Percentiles rank a stretch among this genome's conserved stretches.
Evolutionary conservation across 352 stramenopile genomes (phyloP).

Genomic region (Aphanomyces invadans): DNA sequence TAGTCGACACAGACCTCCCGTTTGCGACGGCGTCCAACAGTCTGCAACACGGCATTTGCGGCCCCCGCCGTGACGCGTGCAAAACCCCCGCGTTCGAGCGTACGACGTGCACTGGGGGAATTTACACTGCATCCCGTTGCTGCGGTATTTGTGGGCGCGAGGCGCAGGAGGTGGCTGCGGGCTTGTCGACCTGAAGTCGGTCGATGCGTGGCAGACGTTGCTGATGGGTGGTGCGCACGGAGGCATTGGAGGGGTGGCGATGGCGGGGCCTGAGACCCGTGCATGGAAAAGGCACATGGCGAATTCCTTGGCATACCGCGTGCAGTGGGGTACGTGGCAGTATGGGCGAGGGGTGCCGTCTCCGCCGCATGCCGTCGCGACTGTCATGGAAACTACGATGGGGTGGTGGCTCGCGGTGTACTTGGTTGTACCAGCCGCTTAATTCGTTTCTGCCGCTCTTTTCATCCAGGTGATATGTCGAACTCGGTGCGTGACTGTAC

Average conservation of each 20-base stretch:
- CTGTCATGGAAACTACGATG: no score
- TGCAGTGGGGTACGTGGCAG: neutral
- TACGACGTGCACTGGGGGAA: slow-evolving; percentile 15
- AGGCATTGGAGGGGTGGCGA: no score
- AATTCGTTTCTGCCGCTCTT: no score
- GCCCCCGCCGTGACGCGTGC: slow-evolving; percentile 19
- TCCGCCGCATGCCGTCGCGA: no score
- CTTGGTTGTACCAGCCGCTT: no score
- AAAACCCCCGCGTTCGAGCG: slow-evolving; percentile 16
- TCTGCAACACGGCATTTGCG: slow-evolving; percentile 38
- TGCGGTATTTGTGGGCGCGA: neutral
- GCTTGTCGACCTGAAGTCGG: no score
- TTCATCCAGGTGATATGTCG: neutral
- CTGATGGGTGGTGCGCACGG: no score
- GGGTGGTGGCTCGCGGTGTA: no score
- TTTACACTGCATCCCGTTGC: neutral
- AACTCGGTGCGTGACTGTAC: no score
- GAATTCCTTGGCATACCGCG: slow-evolving; percentile 12
- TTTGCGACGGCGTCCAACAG: slow-evolving; percentile 71
- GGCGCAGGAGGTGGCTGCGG: no score
- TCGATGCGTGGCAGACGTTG: no score
- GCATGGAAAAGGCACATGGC: neutral
- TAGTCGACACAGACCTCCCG: slow-evolving; percentile 73
- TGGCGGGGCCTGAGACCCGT: neutral
- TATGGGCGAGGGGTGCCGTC: neutral